Evolutionary conservation across 257 asterid genomes (phyloP).

Genomic region (Ilex asprella): DNA sequence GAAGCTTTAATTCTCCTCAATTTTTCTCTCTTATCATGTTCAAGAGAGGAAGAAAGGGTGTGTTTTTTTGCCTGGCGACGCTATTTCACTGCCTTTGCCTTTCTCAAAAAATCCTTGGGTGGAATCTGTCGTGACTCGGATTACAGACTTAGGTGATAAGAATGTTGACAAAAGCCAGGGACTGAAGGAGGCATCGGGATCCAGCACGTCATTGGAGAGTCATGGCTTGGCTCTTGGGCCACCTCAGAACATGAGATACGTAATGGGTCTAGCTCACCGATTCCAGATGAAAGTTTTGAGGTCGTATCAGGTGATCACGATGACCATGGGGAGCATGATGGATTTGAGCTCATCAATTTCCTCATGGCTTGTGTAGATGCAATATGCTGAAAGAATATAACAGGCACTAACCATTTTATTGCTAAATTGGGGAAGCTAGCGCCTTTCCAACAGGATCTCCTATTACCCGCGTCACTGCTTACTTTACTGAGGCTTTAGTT

Average conservation of each 20-base stretch:
- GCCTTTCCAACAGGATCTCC: constrained; percentile 83
- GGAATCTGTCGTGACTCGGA: constrained; percentile 51
- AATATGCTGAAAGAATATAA: constrained; percentile 45
- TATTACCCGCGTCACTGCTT: constrained; percentile 62
- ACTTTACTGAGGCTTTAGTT: constrained; percentile 83
- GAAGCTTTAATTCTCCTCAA: constrained; percentile 29
- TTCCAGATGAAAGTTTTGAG: constrained; percentile 25
- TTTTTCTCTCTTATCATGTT: constrained; percentile 52
- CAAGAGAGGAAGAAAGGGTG: constrained; percentile 54
- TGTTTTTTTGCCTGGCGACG: constrained; percentile 40
- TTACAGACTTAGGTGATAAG: constrained; percentile 47
- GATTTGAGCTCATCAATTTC: constrained; percentile 60
- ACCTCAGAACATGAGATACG: constrained; percentile 37
- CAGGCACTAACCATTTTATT: constrained; percentile 51
- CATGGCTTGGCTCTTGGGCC: constrained; percentile 37
- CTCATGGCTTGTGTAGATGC: constrained; percentile 79
- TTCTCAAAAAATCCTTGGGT: constrained; percentile 72
- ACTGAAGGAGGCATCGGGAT: constrained; percentile 50
- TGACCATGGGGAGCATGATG: constrained; percentile 40
- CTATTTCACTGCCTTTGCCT: constrained; percentile 44
- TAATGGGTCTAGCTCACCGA: constrained; percentile 46
- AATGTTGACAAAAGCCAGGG: constrained; percentile 35
- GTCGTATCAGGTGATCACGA: constrained; percentile 28
- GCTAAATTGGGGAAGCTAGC: constrained; percentile 81
- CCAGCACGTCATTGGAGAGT: constrained; percentile 65